Conservation (phyloP, 2,329 filamentous ascomycete genomes). For the Penicillium concentricum region DNA sequence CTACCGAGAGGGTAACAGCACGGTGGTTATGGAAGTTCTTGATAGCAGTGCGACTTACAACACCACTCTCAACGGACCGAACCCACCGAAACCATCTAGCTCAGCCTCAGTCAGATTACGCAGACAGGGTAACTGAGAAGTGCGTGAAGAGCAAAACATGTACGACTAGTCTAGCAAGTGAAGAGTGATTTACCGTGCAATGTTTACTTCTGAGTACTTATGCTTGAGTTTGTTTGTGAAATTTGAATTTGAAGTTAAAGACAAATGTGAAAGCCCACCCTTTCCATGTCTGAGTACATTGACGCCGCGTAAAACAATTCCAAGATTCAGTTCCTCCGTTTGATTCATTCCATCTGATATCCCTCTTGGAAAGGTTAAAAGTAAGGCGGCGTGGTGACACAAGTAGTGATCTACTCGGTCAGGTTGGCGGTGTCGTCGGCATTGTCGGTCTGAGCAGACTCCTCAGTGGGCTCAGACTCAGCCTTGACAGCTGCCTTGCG, state of each 20-base stretch:
- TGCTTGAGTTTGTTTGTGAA: background rate
- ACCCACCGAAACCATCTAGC: background rate
- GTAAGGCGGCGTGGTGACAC: background rate
- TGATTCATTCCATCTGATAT: background rate
- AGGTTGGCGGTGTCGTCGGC: background rate
- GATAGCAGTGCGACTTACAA: background rate
- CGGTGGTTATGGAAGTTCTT: background rate
- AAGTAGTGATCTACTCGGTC: background rate
- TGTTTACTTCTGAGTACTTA: background rate
- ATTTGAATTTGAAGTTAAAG: background rate
- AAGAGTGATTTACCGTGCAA: background rate
- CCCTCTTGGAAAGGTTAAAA: background rate
- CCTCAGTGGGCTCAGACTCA: background rate
- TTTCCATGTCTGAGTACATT: background rate
- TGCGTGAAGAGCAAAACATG: no score
- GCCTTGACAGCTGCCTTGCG: background rate
- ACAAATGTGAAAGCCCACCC: background rate
- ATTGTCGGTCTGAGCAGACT: background rate
- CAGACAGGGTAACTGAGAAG: background rate
- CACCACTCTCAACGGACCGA: constrained; percentile 1
- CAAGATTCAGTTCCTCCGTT: no score
- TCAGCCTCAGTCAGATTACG: background rate
- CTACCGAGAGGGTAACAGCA: background rate
- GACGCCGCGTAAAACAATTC: background rate
- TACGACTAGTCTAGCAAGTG: background rate